These are phyloP conservation scores for Termitomyces sp. DNA, from an alignment of 768 basidiomycete genomes.

Conservation along the genomic window DNA sequence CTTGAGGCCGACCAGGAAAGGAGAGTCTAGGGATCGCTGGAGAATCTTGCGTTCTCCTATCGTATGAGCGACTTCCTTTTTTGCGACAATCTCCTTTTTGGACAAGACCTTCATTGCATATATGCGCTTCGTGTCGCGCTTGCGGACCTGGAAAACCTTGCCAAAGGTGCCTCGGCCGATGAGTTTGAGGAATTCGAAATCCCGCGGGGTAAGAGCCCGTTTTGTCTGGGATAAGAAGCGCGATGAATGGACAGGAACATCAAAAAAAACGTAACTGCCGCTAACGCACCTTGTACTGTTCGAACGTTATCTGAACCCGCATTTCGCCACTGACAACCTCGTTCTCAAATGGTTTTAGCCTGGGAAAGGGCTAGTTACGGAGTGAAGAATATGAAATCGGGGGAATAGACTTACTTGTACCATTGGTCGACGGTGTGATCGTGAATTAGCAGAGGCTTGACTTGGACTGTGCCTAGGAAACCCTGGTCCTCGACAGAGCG, in stretches of 20 bases:
- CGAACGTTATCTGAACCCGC: conserved; percentile 90
- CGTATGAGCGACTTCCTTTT: conserved; percentile 99
- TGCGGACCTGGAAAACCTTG: conserved; percentile 98
- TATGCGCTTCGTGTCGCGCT: conserved; percentile 95
- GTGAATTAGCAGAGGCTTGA: conserved; percentile 87
- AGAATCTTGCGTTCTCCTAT: conserved; percentile 99
- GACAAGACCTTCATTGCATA: conserved; percentile 99
- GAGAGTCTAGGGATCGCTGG: conserved; percentile 86
- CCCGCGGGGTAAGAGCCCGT: conserved; percentile 84
- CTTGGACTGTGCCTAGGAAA: conserved; percentile 88
- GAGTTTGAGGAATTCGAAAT: conserved; percentile 98
- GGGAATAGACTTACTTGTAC: conserved; percentile 68
- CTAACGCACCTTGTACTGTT: conserved; percentile 75
- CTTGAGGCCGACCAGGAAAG: conserved; percentile 97
- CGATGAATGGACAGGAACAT: conserved; percentile 7
- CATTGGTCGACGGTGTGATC: conserved; percentile 95
- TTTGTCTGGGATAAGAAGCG: conserved; percentile 51
- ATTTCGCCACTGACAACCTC: conserved; percentile 91
- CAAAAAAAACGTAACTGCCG: conserved; percentile 4
- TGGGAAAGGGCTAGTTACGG: conserved; percentile 24
- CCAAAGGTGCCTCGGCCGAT: conserved; percentile 99
- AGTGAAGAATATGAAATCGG: conserved; percentile 10
- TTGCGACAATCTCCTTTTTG: conserved; percentile 98
- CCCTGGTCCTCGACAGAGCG: conserved; percentile 73
- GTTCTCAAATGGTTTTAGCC: conserved; percentile 70